A percentile compares a stretch with the other conserved stretches of the same genome.
Evolutionary conservation across 2,329 filamentous ascomycete genomes (phyloP).

Genomic region (Balansia obtecta): DNA sequence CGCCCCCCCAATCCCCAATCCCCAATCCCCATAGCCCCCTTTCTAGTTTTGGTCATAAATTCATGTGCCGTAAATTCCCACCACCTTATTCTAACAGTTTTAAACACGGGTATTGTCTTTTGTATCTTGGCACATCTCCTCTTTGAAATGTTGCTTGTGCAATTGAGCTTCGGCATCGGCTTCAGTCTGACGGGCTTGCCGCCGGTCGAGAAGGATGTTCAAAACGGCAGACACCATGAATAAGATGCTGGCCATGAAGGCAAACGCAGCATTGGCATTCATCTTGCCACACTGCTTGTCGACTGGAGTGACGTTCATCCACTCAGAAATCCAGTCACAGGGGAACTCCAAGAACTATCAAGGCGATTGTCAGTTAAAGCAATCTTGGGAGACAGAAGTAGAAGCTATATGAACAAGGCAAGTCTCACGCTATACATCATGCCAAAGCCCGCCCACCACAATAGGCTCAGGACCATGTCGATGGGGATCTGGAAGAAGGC

Average conservation of each 20-base stretch:
- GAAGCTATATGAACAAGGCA: background rate
- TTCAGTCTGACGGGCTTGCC: background rate
- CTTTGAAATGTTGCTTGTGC: background rate
- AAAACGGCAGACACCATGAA: slow-evolving; percentile 49
- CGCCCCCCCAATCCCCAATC: too few species aligned
- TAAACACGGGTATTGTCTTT: background rate
- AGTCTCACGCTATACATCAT: slow-evolving; percentile 39
- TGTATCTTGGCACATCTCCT: background rate
- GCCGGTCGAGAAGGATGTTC: slow-evolving; percentile 1
- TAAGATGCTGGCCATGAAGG: slow-evolving; percentile 50
- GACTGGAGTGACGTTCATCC: slow-evolving; percentile 32
- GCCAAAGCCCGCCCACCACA: slow-evolving; percentile 54
- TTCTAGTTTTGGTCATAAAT: background rate
- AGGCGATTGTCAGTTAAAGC: background rate
- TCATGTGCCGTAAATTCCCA: background rate
- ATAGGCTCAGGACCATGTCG: slow-evolving; percentile 49
- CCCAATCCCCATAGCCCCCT: too few species aligned
- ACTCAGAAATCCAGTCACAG: slow-evolving; percentile 41
- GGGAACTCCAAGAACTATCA: slow-evolving; percentile 23
- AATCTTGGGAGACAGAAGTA: background rate
- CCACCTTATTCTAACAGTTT: background rate
- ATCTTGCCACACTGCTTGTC: slow-evolving; percentile 43
- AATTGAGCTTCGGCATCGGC: background rate
- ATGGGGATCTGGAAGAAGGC: slow-evolving; percentile 53
- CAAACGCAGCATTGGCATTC: slow-evolving; percentile 54